Evolutionary conservation across 305 asterid genomes (phyloP), one percentile per base, ranked within the genome.

Genomic region (Plantago coronopus): DNA sequence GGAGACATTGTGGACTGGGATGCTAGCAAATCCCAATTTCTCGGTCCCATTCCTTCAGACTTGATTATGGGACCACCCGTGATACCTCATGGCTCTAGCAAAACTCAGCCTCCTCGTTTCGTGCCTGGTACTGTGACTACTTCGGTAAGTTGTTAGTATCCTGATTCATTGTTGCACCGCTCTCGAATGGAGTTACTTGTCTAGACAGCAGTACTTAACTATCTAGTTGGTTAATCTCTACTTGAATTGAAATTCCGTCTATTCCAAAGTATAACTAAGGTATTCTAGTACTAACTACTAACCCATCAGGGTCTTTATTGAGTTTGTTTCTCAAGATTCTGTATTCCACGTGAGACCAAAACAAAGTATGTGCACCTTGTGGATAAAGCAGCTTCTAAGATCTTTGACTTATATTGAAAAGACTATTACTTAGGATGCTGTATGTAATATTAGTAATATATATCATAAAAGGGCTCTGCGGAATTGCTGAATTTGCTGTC

Each of bases 1-100:
- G 86, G 62, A 37, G 95, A 57, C 55, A 77, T 46, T 45, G 86
- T 60, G 42, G 95, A 72, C 38, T 88, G 87, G 91, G 88, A 85
- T 73, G 69, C 68, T 27, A 73, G 73, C 67, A 69, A 74, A 62
- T 78, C 78, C 1, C 75, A 83, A 18, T 72, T 37, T 50, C 77
- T 84, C 5, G 94, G 88, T 45, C 94, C 94, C 6, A 81, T 87
- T 51, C 89, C 94, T 0, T 40, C 73, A 0, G 76, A 69, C 37
- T 69, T 72, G 51, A 67, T 81, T 9, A 65, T 74, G 68, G 84
- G 69, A 51, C 74, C 60, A 38, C 75, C 79, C n/a, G 64, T 62
- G 0, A 27, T 66, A 51, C 67, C 72, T 2, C 54, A 57, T n/a
- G 42, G 61, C 59, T 40, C 43, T 6, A 34, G 7, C 10, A 34